Base-by-base conservation (phyloP, 202 grass and related monocot species). In the Carex sylvatica region DNA sequence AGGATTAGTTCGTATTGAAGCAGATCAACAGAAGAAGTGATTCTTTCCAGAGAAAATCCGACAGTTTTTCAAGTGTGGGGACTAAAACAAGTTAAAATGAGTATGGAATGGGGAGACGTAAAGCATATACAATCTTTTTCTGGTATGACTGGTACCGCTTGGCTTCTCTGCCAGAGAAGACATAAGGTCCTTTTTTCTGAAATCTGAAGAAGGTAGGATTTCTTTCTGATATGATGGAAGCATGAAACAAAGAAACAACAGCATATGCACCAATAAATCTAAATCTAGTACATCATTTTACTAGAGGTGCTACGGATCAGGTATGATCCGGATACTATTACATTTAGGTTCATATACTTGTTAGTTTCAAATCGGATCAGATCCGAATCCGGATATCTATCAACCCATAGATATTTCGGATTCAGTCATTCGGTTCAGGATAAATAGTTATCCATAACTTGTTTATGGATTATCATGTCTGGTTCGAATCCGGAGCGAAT, bases 51-150 rank as follows among this genome's bases (percentile, higher is more conserved):
- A 58, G 49, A 77, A 56, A 54, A 76, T 11, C 28, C 28, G 52
- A 58, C 73, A 77, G 44, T n/a, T 36, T 77, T 35, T 59, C 52
- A 77, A 58, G 12, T 77, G 73, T 36, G 73, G 49, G 73, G 51
- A 33, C 52, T 7, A 15, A 56, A 52, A 18, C 12, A 9, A 56
- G 6, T 55, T n/a, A 7, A n/a, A 70, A 68, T 14, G 20, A 47
- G 23, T 46, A 53, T 58, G 28, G 23, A 30, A 58, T 77, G 73
- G 51, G 16, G 14, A 58, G 8, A 36, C 52, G 73, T 77, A 77
- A 77, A 77, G 73, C 52, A 58, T 77, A 36, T 77, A 58, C 15
- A 58, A 74, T 74, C 71, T 53, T 74, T 74, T 54, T 74, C 71
- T 74, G 71, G 71, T 31, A 74, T 54, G 71, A 49, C 47, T 18